Evolutionary conservation across 495 filamentous ascomycete genomes (phyloP), one percentile per base, ranked within the genome.

Genomic region (Jackrogersella multiformis): DNA sequence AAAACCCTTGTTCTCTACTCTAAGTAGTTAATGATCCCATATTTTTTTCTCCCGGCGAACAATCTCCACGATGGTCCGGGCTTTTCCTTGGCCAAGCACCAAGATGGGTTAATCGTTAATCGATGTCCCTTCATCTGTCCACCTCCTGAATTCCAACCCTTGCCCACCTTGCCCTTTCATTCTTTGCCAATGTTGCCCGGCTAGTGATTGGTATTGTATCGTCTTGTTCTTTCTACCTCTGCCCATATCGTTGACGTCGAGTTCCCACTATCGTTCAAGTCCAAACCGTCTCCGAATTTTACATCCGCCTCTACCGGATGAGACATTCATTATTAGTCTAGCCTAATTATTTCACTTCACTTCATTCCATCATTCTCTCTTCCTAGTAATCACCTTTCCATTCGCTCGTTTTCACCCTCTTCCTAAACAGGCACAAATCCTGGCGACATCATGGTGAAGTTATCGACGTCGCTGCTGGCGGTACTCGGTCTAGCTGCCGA

Each of bases 391-490:
- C 20, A 30, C 10, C 61, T 28, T 39, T 38, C 24, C 23, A 12
- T 55, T 41, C 55, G 51, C 48, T 63, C 56, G 26, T 49, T 48
- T 49, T 35, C 16, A 39, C 49, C 39, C 52, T 20, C 34, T 46
- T 46, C 32, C 39, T 45, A n/a, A 15, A 59, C 24, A 20, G 36
- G 21, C 24, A 28, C 28, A 23, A 26, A 34, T 35, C 23, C 8
- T 41, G 56, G 18, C 45, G 28, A 53, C 52, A 69, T 44, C 16
- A 75, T 73, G 73, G 67, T 67, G 70, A 67, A 52, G 44, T 23
- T 73, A 64, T 68, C 70, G 32, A 56, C 64, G 42, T 49, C 70
- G 70, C 64, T 73, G 58, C 52, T 75, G 46, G 70, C 70, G 57
- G 56, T 61, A 23, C 61, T 69, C 13, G 62, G 70, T 48, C 70